Base-by-base conservation (phyloP, 2,329 filamentous ascomycete genomes). In the Colletotrichum liriopes region DNA sequence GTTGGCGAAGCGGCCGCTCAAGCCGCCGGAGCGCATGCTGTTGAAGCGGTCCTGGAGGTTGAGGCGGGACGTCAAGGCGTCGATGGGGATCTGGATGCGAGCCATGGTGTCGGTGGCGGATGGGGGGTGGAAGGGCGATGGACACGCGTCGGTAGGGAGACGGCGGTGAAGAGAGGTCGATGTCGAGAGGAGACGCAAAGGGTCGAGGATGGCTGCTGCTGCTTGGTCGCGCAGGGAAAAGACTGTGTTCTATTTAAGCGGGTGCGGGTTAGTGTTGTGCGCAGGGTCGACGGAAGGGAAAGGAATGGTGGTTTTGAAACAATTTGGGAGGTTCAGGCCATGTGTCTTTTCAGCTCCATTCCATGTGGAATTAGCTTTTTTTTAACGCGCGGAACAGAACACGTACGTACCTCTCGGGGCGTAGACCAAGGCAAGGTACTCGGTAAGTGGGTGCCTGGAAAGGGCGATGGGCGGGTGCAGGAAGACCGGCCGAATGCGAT, bases 71-170 rank as follows among this genome's bases (percentile, higher is more conserved):
- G 96, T 97, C 82, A 98, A 86, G 79, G 93, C 91, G 83, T 98
- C 95, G 79, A 98, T 88, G 69, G 96, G 96, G 77, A 99, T 96
- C 88, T 94, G 94, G 80, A 98, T 94, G 82, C 94, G 91, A 77
- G 93, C 88, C 95, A 97, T 98, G 74, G 74, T 77, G 77, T 58
- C 61, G 65, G 68, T 54, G 43, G 5, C 35, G 20, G 65, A 23
- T 35, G 41, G 32, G 65, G 14, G 5, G 41, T 56, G 7, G 35
- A 9, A 45, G 8, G 20, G 56, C 16, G 56, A 35, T 60, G 35
- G 2, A 37, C 2, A 37, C 35, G 35, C 35, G 35, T 37, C 35
- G 35, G 35, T 37, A 9, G 35, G 35, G 35, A 9, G 35, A 35
- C 8, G 35, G 35, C 35, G 14, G 41, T 39, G 32, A 55, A 23